Conservation (phyloP, 2,329 filamentous ascomycete genomes). For the Nectriaceae sp. region DNA sequence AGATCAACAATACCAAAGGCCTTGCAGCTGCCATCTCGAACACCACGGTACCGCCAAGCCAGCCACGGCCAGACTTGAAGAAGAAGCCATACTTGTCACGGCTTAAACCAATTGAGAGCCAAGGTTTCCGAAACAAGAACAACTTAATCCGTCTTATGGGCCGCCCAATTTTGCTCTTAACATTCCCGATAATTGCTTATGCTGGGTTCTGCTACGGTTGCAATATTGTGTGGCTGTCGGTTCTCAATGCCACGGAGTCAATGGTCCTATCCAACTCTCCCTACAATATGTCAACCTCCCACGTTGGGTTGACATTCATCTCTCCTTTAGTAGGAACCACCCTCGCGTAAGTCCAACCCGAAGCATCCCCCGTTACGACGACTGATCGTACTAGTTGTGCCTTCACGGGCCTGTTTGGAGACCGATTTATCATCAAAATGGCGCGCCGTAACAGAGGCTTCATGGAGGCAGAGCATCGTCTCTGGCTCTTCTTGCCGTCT, state of each 20-base stretch:
- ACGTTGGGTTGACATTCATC: not conserved
- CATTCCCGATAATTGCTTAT: not conserved
- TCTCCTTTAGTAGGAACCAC: not conserved
- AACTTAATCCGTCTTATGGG: not conserved
- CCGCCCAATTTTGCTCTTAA: not conserved
- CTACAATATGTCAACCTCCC: not conserved
- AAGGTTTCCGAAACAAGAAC: not conserved
- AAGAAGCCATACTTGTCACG: not conserved
- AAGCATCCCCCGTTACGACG: too few relatives aligned
- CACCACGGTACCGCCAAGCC: too few relatives aligned
- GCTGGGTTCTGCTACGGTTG: not conserved
- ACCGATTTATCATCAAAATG: conserved; percentile 5
- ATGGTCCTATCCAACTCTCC: not conserved
- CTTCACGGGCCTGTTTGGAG: not conserved
- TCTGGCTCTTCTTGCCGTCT: conserved; percentile 6
- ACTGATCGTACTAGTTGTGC: too few relatives aligned
- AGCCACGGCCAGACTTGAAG: too few relatives aligned
- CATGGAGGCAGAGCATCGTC: conserved; percentile 7
- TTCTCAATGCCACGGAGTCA: not conserved
- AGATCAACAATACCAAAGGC: too few relatives aligned
- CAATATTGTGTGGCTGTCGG: not conserved
- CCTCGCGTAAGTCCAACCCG: not conserved
- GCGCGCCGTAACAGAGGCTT: conserved; percentile 2
- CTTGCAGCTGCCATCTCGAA: too few relatives aligned
- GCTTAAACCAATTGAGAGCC: not conserved